phyloP scores from a whole-genome alignment of 768 basidiomycete species.

The Hypholoma fasciculare region DNA sequence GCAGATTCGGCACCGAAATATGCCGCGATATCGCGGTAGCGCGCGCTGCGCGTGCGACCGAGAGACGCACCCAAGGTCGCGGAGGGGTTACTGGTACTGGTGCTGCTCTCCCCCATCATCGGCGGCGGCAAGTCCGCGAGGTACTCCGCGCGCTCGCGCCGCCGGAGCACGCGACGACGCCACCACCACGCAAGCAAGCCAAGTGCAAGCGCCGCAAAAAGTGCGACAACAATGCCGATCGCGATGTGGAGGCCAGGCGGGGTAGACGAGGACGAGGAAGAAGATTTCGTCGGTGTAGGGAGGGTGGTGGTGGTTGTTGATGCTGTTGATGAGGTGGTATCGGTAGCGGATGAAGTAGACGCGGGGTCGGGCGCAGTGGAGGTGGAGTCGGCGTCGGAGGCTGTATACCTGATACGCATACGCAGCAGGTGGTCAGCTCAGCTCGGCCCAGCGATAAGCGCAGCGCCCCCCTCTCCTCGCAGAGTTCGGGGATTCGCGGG shows the following conservation, averaged over 20 bases:
- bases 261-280: constrained; percentile 2
- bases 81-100: background rate
- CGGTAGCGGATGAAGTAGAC: background rate
- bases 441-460: too few relatives aligned
- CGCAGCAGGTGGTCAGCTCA: background rate
- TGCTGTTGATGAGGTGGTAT: constrained; percentile 4
- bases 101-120: background rate
- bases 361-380: background rate
- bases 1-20: background rate
- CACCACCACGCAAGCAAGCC: constrained; percentile 3
- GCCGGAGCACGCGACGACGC: background rate
- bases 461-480: too few relatives aligned
- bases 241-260: constrained; percentile 3
- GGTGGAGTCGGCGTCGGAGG: constrained; percentile 13
- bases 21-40: constrained; percentile 4
- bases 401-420: constrained; percentile 15
- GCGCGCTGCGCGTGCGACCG: constrained; percentile 5
- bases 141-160: background rate
- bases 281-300: constrained; percentile 5
- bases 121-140: background rate
- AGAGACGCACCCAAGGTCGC: background rate
- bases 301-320: constrained; percentile 2
- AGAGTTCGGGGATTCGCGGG: background rate
- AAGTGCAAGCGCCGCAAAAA: background rate
- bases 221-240: constrained; percentile 3